Evolutionary conservation across 2,329 filamentous ascomycete genomes (phyloP).

Genomic region (Colletotrichum limetticola): DNA sequence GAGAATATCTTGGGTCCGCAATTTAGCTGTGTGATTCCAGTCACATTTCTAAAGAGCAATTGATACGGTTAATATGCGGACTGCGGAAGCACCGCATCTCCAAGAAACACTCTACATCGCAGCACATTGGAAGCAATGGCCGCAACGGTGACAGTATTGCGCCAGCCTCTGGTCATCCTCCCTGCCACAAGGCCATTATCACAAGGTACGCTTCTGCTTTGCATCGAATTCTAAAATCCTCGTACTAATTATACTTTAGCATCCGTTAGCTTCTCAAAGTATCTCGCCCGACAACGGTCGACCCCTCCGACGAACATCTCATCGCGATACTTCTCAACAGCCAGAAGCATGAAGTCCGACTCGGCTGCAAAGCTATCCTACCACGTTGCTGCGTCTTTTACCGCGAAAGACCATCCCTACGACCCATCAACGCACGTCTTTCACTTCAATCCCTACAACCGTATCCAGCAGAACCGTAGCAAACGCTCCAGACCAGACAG

Average conservation of each 20-base stretch:
- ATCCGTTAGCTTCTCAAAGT: neutral
- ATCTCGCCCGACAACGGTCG: conserved; percentile 1
- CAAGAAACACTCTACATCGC: conserved; percentile 31
- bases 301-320: conserved; percentile 4
- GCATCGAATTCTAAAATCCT: no score
- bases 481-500: conserved; percentile 76
- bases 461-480: conserved; percentile 63
- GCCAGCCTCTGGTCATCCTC: conserved; percentile 31
- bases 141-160: conserved; percentile 29
- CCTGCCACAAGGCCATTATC: neutral
- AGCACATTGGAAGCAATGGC: conserved; percentile 35
- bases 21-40: conserved; percentile 16
- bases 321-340: conserved; percentile 13
- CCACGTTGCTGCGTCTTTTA: conserved; percentile 79
- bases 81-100: conserved; percentile 34
- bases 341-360: conserved; percentile 24
- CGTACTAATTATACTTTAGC: neutral
- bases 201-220: neutral
- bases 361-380: conserved; percentile 63
- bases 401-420: conserved; percentile 76
- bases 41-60: neutral
- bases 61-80: conserved; percentile 30
- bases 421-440: conserved; percentile 76
- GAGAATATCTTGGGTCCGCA: neutral
- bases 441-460: conserved; percentile 75